Evolutionary conservation across 2,329 filamentous ascomycete species (phyloP).

Genomic region (Nigrograna mackinnonii): DNA sequence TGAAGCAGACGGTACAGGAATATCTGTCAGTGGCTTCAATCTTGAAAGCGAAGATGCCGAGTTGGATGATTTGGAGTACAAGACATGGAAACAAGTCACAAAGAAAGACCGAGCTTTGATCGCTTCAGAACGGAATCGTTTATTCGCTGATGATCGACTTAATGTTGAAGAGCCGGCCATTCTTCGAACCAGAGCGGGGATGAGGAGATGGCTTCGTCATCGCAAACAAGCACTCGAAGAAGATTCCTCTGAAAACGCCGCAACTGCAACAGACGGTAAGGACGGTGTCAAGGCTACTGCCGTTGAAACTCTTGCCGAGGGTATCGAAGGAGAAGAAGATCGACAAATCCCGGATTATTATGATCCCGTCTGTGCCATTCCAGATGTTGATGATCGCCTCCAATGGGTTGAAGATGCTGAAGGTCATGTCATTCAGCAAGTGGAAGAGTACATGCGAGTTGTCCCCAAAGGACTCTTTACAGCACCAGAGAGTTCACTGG

Average conservation of each 20-base stretch:
- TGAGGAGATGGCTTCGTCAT: slow-evolving; percentile 84
- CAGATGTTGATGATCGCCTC: slow-evolving; percentile 76
- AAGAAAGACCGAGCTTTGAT: slow-evolving; percentile 91
- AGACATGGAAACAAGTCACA: slow-evolving; percentile 98
- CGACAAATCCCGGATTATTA: slow-evolving; percentile 92
- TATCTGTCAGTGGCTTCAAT: slow-evolving; percentile 68
- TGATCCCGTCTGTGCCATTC: slow-evolving; percentile 81
- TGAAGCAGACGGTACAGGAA: slow-evolving; percentile 77
- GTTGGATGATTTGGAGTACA: slow-evolving; percentile 88
- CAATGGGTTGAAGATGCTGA: slow-evolving; percentile 90
- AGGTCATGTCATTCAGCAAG: slow-evolving; percentile 85
- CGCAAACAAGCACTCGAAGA: slow-evolving; percentile 65
- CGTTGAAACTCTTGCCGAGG: slow-evolving; percentile 85
- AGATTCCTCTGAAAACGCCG: slow-evolving; percentile 50
- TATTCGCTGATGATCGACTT: slow-evolving; percentile 84
- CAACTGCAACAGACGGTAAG: slow-evolving; percentile 44
- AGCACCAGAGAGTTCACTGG: slow-evolving; percentile 72
- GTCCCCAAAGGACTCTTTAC: slow-evolving; percentile 76
- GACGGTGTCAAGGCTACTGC: slow-evolving; percentile 53
- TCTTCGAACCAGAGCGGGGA: slow-evolving; percentile 80
- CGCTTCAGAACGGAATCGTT: slow-evolving; percentile 80
- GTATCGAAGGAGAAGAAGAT: slow-evolving; percentile 83
- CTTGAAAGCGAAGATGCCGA: slow-evolving; percentile 75
- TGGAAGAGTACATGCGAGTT: slow-evolving; percentile 80
- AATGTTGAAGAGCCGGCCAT: slow-evolving; percentile 88